Base-by-base conservation (phyloP, 1,284 basidiomycete genomes). In the Marasmius tenuissimus region DNA sequence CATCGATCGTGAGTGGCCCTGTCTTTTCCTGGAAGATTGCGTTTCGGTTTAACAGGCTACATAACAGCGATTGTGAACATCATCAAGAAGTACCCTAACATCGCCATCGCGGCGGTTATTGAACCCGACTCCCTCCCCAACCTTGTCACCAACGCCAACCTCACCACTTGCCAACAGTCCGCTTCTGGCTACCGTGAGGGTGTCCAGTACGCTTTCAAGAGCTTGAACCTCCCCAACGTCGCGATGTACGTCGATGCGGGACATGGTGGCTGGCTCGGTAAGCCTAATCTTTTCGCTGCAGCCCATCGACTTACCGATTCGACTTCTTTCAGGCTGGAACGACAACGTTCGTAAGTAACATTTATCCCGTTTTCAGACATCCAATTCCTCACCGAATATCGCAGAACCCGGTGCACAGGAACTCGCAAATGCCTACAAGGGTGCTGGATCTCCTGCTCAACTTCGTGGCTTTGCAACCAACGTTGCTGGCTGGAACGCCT, bases 61-160 rank as follows among this genome's bases (percentile, higher is more conserved):
- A 51, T 20, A 55, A 1, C 65, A 77, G 75, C 77, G 14, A 62
- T 62, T 37, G 50, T 47, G 47, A 47, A 11, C 22, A 59, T 62
- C 52, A 59, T 59, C 47, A 50, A 59, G 51, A 55, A 42, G 12
- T 40, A 72, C 72, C 78, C 78, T 39, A 68, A 75, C 64, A 75
- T 78, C 54, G 75, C 75, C 59, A 74, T 80, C 63, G 77, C 79
- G 47, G 77, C 78, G 42, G 73, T 80, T 63, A 74, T 79, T 61
- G 79, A 81, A 69, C 78, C 79, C 61, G 79, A 79, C 67, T 78
- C 77, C 9, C 71, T 81, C 35, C 78, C 78, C 65, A 81, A 64
- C 51, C 54, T 63, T 60, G 78, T 81, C 64, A 81, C 78, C 65
- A 80, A 81, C 75, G 62, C 77, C 68, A 75, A 69, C 68, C 76